A percentile compares a stretch with the other conserved stretches of the same genome.
Evolutionary conservation across 192 early-diverging fungal genomes (phyloP).

Genomic region (Bifiguratus adelaidae): DNA sequence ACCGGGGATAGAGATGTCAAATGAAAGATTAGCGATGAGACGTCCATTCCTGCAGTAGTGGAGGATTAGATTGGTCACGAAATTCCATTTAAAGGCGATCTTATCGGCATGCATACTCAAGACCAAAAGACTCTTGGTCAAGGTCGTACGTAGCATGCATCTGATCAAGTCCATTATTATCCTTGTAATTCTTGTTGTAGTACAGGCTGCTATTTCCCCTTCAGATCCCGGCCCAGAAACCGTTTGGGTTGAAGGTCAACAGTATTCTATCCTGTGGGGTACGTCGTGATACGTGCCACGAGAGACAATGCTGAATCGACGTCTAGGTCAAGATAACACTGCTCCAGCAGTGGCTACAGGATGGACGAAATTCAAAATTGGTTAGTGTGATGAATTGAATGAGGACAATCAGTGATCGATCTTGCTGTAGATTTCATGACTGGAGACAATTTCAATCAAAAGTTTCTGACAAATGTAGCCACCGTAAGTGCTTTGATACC

Average conservation of each 20-base stretch:
- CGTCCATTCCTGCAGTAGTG: no score
- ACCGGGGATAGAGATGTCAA: no score
- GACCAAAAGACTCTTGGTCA: no score
- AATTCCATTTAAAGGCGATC: no score
- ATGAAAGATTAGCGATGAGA: no score
- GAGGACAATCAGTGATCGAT: not conserved
- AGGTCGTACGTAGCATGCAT: no score
- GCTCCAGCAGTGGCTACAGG: not conserved
- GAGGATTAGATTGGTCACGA: no score
- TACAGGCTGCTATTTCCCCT: constrained; percentile 14
- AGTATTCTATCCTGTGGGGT: constrained; percentile 15
- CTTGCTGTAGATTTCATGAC: constrained; percentile 20
- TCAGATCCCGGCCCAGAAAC: constrained; percentile 15
- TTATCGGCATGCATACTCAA: no score
- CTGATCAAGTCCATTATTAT: constrained; percentile 2
- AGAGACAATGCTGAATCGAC: not conserved
- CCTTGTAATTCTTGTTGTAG: not conserved
- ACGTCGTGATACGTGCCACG: not conserved
- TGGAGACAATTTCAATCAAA: constrained; percentile 16
- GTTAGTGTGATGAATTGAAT: constrained; percentile 4
- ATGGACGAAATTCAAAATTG: constrained; percentile 19
- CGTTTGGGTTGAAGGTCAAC: constrained; percentile 11
- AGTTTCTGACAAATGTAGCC: constrained; percentile 9
- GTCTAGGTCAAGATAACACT: constrained; percentile 9
- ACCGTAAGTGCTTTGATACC: constrained; percentile 5